A percentile compares a stretch with the other conserved stretches of the same genome.
phyloP scores from a whole-genome alignment of 257 asterid species.

The Eustoma russellianum region DNA sequence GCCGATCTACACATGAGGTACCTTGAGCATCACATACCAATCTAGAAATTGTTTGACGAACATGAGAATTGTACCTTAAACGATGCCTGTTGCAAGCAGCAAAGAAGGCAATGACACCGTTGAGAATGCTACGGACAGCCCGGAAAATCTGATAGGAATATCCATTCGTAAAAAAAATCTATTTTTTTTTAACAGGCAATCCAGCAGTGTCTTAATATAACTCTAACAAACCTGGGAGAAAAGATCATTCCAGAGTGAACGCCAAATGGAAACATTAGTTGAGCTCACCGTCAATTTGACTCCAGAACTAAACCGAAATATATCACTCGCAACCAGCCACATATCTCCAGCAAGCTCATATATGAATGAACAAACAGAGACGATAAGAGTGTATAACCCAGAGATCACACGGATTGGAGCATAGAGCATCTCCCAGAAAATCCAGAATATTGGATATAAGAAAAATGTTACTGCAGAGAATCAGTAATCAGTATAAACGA shows the following conservation, averaged over 20 bases:
- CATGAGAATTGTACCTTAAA: constrained; percentile 47
- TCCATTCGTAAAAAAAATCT: neutral
- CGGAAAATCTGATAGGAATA: constrained; percentile 58
- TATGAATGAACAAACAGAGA: constrained; percentile 30
- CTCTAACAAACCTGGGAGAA: constrained; percentile 67
- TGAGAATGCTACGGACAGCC: constrained; percentile 84
- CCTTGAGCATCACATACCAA: neutral
- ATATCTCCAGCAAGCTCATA: constrained; percentile 37
- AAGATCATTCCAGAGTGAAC: constrained; percentile 92
- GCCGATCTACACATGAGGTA: neutral
- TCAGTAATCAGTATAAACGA: constrained; percentile 5
- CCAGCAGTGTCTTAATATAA: neutral
- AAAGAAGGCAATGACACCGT: constrained; percentile 85
- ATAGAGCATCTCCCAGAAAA: constrained; percentile 57
- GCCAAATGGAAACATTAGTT: constrained; percentile 67
- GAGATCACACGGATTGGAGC: constrained; percentile 69
- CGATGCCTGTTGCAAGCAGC: constrained; percentile 85
- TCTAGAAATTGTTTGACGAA: neutral
- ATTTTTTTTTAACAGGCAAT: no score
- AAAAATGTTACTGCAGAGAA: constrained; percentile 54
- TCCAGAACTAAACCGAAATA: constrained; percentile 46
- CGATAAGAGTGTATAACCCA: constrained; percentile 45
- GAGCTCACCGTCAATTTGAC: constrained; percentile 52
- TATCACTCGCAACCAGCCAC: constrained; percentile 48
- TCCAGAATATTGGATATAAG: constrained; percentile 68